phyloP scores from a whole-genome alignment of 129 eudicot species.

The Silybum marianum region DNA sequence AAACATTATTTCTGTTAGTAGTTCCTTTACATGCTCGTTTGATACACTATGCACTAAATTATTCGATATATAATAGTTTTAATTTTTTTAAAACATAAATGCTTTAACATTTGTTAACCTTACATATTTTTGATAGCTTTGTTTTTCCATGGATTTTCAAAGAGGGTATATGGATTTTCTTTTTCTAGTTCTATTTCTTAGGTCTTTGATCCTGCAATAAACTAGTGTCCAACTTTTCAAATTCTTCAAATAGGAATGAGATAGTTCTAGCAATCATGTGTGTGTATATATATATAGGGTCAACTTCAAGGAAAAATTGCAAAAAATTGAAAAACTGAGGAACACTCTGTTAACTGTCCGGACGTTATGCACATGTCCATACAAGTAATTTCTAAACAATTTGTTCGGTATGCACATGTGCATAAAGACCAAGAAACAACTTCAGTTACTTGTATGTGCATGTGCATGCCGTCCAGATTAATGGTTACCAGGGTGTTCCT shows the following conservation, averaged over 20 bases:
- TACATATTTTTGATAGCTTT: background rate
- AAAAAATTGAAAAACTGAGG: too few species aligned
- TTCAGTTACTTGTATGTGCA: too few species aligned
- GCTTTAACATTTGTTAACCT: background rate
- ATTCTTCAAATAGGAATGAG: background rate
- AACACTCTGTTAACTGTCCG: too few species aligned
- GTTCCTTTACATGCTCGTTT: background rate
- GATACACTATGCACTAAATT: background rate
- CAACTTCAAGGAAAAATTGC: too few species aligned
- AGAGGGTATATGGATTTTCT: conserved; percentile 1
- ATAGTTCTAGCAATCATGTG: background rate
- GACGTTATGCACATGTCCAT: too few species aligned
- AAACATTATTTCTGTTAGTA: background rate
- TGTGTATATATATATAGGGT: too few species aligned
- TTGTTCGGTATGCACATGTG: too few species aligned
- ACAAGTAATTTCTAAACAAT: too few species aligned
- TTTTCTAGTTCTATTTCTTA: background rate
- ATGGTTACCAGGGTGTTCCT: too few species aligned
- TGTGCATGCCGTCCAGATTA: too few species aligned
- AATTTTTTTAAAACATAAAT: background rate
- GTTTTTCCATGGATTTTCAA: background rate
- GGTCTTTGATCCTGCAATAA: background rate
- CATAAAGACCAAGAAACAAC: too few species aligned
- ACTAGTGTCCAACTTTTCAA: background rate
- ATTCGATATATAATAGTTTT: too few species aligned